Percentiles rank a stretch among this genome's conserved stretches.
These are phyloP conservation scores for Trametes versicolor DNA, from an alignment of 1,284 basidiomycete species.

Conservation along the genomic window DNA sequence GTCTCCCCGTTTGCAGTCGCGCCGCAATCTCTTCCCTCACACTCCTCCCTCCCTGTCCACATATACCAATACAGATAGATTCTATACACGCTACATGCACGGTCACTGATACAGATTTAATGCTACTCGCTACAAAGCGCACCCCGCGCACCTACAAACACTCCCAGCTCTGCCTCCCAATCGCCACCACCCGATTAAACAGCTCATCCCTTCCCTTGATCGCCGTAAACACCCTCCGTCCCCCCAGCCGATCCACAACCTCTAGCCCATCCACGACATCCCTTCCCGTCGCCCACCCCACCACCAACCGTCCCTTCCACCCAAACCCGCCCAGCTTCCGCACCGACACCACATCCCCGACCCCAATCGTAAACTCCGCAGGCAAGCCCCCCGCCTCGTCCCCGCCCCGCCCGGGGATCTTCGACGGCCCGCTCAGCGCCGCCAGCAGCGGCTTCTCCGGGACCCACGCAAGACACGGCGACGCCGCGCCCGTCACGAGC, in stretches of 20 bases:
- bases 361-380: slow-evolving; percentile 39
- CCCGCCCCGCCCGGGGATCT: slow-evolving; percentile 21
- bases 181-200: slow-evolving; percentile 42
- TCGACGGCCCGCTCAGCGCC: slow-evolving; percentile 24
- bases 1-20: no score
- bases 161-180: slow-evolving; percentile 43
- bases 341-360: slow-evolving; percentile 39
- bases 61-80: no score
- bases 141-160: slow-evolving; percentile 28
- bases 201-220: slow-evolving; percentile 53
- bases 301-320: slow-evolving; percentile 62
- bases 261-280: slow-evolving; percentile 64
- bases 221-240: slow-evolving; percentile 56
- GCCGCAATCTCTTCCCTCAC: no score
- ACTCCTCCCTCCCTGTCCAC: no score
- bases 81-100: no score
- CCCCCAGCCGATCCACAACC: slow-evolving; percentile 57
- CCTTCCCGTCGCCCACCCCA: slow-evolving; percentile 68
- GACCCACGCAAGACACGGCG: slow-evolving; percentile 43
- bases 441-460: slow-evolving; percentile 36
- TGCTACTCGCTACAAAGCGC: background rate
- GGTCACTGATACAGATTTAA: no score
- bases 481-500: slow-evolving; percentile 41
- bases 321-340: slow-evolving; percentile 45
- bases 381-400: slow-evolving; percentile 32